Evolutionary conservation across 495 filamentous ascomycete species (phyloP).

Genomic region (Penicillium desertorum): DNA sequence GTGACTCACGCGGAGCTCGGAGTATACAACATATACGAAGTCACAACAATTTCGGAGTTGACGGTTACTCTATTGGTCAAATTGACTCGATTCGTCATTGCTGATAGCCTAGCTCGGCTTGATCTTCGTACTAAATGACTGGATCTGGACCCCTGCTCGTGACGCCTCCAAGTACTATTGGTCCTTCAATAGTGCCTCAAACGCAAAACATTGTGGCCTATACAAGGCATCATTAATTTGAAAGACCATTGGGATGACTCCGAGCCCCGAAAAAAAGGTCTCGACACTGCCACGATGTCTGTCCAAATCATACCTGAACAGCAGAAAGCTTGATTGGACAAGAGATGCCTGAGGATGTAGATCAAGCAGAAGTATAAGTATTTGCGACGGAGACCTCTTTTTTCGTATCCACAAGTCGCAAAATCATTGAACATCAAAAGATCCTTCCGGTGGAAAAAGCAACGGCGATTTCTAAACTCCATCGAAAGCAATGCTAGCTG

Average conservation of each 20-base stretch:
- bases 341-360: background rate
- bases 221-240: background rate
- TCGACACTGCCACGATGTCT: slow-evolving; percentile 17
- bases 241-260: background rate
- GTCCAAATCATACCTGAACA: background rate
- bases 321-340: background rate
- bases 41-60: background rate
- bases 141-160: background rate
- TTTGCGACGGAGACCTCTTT: background rate
- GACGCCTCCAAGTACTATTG: background rate
- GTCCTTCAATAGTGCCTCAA: background rate
- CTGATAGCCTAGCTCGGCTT: background rate
- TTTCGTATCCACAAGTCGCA: background rate
- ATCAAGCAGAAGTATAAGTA: background rate
- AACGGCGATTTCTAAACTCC: background rate
- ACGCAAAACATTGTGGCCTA: background rate
- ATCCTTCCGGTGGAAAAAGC: background rate
- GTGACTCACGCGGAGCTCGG: slow-evolving; percentile 6
- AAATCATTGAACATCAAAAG: background rate
- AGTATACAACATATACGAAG: background rate
- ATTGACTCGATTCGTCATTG: no score
- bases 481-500: background rate
- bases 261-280: slow-evolving; percentile 4
- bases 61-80: background rate
- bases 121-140: background rate